Conservation (phyloP, 2,329 filamentous ascomycete genomes). For the Stagonosporopsis rhizophila region DNA sequence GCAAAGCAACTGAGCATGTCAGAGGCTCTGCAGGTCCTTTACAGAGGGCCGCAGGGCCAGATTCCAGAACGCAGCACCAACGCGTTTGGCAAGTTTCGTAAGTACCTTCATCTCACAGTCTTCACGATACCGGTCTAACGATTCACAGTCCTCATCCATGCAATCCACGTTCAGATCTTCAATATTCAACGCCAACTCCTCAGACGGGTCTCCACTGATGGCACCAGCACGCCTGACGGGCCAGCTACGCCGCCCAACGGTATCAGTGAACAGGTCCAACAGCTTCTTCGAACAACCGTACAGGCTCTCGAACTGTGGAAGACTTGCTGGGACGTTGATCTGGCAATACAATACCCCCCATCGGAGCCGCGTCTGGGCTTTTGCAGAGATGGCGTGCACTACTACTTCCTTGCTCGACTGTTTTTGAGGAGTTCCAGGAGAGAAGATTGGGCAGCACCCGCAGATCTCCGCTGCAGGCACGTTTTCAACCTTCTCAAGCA, state of each 20-base stretch:
- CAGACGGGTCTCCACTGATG: slow-evolving; percentile 48
- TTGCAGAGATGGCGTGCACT: slow-evolving; percentile 74
- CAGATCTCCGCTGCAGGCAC: slow-evolving; percentile 67
- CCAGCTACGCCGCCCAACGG: slow-evolving; percentile 54
- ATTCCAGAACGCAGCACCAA: slow-evolving; percentile 73
- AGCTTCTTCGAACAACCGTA: slow-evolving; percentile 56
- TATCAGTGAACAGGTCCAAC: slow-evolving; percentile 55
- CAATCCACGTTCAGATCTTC: slow-evolving; percentile 69
- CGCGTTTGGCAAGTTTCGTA: slow-evolving; percentile 71
- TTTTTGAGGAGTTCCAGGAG: slow-evolving; percentile 66
- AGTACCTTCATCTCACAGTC: background rate
- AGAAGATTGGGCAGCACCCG: slow-evolving; percentile 61
- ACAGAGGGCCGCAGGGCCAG: slow-evolving; percentile 64
- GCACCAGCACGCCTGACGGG: slow-evolving; percentile 63
- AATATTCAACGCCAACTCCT: slow-evolving; percentile 56
- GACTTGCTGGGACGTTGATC: slow-evolving; percentile 73
- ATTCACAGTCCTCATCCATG: slow-evolving; percentile 68
- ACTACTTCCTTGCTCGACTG: slow-evolving; percentile 74
- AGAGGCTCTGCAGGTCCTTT: slow-evolving; percentile 66
- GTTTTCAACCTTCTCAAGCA: slow-evolving; percentile 68
- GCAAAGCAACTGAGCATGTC: slow-evolving; percentile 70
- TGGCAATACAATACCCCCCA: slow-evolving; percentile 70
- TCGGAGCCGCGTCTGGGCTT: slow-evolving; percentile 71
- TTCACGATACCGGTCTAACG: slow-evolving; percentile 14
- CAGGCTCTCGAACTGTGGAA: slow-evolving; percentile 75